phyloP scores from a whole-genome alignment of 2,329 filamentous ascomycete genomes.

The Aspergillus hiratsukae region DNA sequence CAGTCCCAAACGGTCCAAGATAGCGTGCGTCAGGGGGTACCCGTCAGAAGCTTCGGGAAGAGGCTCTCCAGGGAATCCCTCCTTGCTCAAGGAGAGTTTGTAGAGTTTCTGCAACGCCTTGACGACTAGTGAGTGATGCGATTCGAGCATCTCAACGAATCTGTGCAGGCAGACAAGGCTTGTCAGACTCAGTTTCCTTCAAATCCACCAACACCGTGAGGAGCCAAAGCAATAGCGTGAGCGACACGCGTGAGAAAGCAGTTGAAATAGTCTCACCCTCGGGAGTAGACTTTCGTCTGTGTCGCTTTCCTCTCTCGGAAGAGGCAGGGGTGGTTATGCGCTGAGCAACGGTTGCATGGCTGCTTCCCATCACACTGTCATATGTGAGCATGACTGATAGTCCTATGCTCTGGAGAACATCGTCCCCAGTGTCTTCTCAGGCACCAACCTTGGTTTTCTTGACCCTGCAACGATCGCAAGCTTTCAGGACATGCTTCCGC shows the following conservation, averaged over 20 bases:
- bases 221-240: neutral
- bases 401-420: neutral
- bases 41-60: conserved; percentile 37
- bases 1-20: conserved; percentile 39
- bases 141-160: conserved; percentile 44
- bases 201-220: neutral
- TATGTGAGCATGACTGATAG: conserved; percentile 9
- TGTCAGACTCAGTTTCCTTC: neutral
- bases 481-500: conserved; percentile 43
- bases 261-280: conserved; percentile 29
- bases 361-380: conserved; percentile 43
- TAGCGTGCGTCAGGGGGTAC: conserved; percentile 40
- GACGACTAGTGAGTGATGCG: conserved; percentile 40
- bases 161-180: conserved; percentile 16
- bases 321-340: conserved; percentile 42
- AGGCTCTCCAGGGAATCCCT: conserved; percentile 41
- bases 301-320: conserved; percentile 43
- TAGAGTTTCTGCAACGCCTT: conserved; percentile 41
- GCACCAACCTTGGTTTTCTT: conserved; percentile 42
- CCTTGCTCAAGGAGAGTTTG: conserved; percentile 38
- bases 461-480: conserved; percentile 43
- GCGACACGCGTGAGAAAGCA: neutral
- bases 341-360: conserved; percentile 41
- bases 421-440: too few species aligned
- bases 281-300: conserved; percentile 42